Evolutionary conservation across 805 yeast genomes (phyloP).

Genomic region (Candida insectalens): DNA sequence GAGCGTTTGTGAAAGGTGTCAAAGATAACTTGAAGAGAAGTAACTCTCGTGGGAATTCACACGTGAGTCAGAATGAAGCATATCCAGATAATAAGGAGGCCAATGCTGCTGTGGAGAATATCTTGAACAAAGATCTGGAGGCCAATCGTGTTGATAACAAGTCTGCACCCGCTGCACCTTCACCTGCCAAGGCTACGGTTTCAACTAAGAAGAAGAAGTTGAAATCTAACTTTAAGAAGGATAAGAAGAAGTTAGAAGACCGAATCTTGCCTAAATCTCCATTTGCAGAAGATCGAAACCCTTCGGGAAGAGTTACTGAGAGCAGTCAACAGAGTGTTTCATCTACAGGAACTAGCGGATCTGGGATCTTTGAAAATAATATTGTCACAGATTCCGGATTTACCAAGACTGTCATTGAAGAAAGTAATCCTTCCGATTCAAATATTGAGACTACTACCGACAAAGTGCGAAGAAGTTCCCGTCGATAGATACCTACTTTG

Average conservation of each 20-base stretch:
- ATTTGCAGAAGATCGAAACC: not conserved
- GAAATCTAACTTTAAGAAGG: slow-evolving; percentile 4
- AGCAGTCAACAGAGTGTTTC: too few relatives aligned
- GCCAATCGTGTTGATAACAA: slow-evolving; percentile 1
- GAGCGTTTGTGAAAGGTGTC: slow-evolving; percentile 28
- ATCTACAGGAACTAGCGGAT: slow-evolving; percentile 26
- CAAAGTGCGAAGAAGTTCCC: too few relatives aligned
- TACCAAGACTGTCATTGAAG: slow-evolving; percentile 76
- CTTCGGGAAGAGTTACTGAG: too few relatives aligned
- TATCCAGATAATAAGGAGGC: slow-evolving; percentile 2
- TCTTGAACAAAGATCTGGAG: slow-evolving; percentile 1
- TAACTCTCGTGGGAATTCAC: not conserved
- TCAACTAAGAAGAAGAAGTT: not conserved
- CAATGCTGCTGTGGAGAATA: slow-evolving; percentile 2
- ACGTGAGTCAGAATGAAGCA: not conserved
- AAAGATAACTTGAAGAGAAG: slow-evolving; percentile 17
- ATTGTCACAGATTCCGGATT: slow-evolving; percentile 80
- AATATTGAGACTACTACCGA: too few relatives aligned
- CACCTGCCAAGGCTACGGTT: not conserved
- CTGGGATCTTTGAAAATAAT: slow-evolving; percentile 63
- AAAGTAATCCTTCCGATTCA: slow-evolving; percentile 25
- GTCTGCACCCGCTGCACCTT: slow-evolving; percentile 3
- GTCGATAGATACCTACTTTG: too few relatives aligned
- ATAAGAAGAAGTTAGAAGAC: slow-evolving; percentile 2
- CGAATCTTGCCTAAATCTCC: not conserved